A percentile compares a stretch with the other conserved stretches of the same genome.
These are phyloP conservation scores for Pneumocystis wakefieldiae DNA, from an alignment of 1,139 yeast species.

Conservation along the genomic window DNA sequence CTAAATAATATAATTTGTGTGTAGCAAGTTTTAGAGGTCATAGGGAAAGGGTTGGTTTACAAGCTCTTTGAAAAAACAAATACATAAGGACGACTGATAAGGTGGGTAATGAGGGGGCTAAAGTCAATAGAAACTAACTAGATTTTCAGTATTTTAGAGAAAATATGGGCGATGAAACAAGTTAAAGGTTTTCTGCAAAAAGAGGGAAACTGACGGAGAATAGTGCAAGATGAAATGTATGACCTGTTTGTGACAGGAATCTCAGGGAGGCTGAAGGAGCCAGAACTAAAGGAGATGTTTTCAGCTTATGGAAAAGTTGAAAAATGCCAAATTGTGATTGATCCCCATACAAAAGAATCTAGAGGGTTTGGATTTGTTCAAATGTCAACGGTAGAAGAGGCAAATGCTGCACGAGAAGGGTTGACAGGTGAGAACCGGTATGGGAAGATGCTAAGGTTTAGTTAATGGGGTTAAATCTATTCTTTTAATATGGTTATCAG, in stretches of 20 bases:
- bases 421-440: slow-evolving; percentile 22
- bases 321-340: slow-evolving; percentile 26
- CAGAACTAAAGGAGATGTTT: slow-evolving; percentile 24
- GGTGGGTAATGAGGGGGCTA: too few relatives aligned
- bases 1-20: too few relatives aligned
- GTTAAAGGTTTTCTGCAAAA: too few relatives aligned
- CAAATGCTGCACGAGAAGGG: slow-evolving; percentile 24
- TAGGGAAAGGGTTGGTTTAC: too few relatives aligned
- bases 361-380: slow-evolving; percentile 29
- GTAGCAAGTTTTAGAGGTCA: too few relatives aligned
- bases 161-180: too few relatives aligned
- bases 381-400: slow-evolving; percentile 23
- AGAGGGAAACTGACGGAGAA: slow-evolving; percentile 11
- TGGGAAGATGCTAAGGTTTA: slow-evolving; percentile 21
- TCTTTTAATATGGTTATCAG: slow-evolving; percentile 1
- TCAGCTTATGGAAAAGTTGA: slow-evolving; percentile 24
- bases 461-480: neutral
- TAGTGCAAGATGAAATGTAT: slow-evolving; percentile 25
- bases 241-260: slow-evolving; percentile 28
- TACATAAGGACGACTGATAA: too few relatives aligned
- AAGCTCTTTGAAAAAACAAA: too few relatives aligned
- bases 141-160: too few relatives aligned
- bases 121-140: too few relatives aligned
- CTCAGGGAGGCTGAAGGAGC: slow-evolving; percentile 23
- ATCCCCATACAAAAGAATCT: slow-evolving; percentile 27